Evolutionary conservation across 768 basidiomycete species (phyloP), one percentile per base, ranked within the genome.

Genomic region (Boletus tomentosulus): DNA sequence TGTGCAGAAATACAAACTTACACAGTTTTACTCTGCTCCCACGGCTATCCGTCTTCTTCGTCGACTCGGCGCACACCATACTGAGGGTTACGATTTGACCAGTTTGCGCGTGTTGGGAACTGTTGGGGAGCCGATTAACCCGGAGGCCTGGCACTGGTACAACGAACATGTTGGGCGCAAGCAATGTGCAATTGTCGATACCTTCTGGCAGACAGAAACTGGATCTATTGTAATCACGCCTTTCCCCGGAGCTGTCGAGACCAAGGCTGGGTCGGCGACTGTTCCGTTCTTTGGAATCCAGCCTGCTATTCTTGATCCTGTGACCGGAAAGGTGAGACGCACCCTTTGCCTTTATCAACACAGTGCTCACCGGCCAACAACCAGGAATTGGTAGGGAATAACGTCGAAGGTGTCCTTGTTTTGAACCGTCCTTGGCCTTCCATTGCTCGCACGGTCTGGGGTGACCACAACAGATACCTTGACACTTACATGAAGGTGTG

Each of bases 121-220:
- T 55, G 97, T 98, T 43, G 97, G 96, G 51, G 97, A 99, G 74
- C 97, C 97, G 1, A 98, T 99, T 77, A 98, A 98, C 72, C 94
- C 95, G 27, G 96, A 98, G 70, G 96, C 96, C 11, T 98, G 97
- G 96, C 83, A 95, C 63, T 98, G 96, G 96, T 97, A 95, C 74
- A 93, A 96, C 70, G 93, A 97, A 65, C 83, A 92, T 65, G 94
- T 97, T 50, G 97, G 96, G 10, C 80, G 82, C 64, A 78, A 72
- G 60, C 81, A 98, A 70, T 95, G 92, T 67, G 92, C 96, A 6
- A 85, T 98, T 59, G 94, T 96, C 39, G 94, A 97, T 73, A 96
- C 92, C 4, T 94, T 84, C 73, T 94, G 91, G 92, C 95, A 98
- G 80, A 99, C 97, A 0, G 96, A 99, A 76, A 98, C 97, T 1